Evolutionary conservation across 192 early-diverging fungal species (phyloP).

Genomic region (Geranomyces michiganensis): DNA sequence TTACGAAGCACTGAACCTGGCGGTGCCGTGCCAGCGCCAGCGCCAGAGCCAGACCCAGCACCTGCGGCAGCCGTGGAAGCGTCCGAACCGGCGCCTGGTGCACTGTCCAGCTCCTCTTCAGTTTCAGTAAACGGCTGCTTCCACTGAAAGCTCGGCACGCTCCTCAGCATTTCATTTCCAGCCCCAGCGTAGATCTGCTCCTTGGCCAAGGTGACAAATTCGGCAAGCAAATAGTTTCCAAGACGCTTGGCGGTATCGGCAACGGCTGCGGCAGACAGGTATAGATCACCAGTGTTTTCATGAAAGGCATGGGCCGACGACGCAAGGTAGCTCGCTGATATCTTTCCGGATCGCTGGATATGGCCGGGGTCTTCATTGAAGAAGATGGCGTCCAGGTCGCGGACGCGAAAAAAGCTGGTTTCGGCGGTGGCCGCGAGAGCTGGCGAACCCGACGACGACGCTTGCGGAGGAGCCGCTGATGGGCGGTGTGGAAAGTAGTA

Average conservation of each 20-base stretch:
- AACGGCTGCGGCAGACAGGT: constrained; percentile 23
- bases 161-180: constrained; percentile 25
- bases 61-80: too few relatives aligned
- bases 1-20: too few relatives aligned
- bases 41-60: too few relatives aligned
- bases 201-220: constrained; percentile 16
- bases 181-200: constrained; percentile 17
- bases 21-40: too few relatives aligned
- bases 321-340: neutral
- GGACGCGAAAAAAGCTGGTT: constrained; percentile 18
- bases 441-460: neutral
- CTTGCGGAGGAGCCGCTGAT: neutral
- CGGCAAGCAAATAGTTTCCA: constrained; percentile 28
- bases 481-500: neutral
- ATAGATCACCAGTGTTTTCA: constrained; percentile 21
- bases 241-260: constrained; percentile 29
- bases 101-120: constrained; percentile 19
- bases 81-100: too few relatives aligned
- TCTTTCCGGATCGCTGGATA: constrained; percentile 22
- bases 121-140: constrained; percentile 25
- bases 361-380: constrained; percentile 25
- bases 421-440: neutral
- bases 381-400: constrained; percentile 27
- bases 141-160: constrained; percentile 16
- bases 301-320: constrained; percentile 12